These are phyloP conservation scores for Xylariaceae sp. DNA, from an alignment of 2,329 filamentous ascomycete genomes.

Conservation along the genomic window DNA sequence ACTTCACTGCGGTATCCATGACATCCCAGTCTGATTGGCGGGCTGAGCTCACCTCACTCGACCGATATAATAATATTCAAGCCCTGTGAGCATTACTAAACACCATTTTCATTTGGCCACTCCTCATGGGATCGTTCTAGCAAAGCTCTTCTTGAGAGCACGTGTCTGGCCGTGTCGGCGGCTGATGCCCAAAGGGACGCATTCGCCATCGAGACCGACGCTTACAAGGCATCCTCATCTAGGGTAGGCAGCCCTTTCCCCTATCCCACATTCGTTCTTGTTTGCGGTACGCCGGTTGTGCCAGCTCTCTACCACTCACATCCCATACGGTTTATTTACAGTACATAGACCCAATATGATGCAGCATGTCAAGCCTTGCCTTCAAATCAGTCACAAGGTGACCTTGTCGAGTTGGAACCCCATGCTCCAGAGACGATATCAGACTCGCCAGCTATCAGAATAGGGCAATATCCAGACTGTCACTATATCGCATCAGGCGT, in stretches of 20 bases:
- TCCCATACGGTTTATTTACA: slow-evolving; percentile 5
- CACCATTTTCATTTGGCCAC: not conserved
- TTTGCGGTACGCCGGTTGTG: not conserved
- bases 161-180: slow-evolving; percentile 18
- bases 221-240: slow-evolving; percentile 57
- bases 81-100: slow-evolving; percentile 49
- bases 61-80: slow-evolving; percentile 62
- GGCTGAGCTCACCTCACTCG: slow-evolving; percentile 51
- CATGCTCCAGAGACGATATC: slow-evolving; percentile 6
- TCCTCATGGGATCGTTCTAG: slow-evolving; percentile 19
- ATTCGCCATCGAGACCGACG: slow-evolving; percentile 63
- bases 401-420: slow-evolving; percentile 16
- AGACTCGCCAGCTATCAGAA: slow-evolving; percentile 39
- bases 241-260: slow-evolving; percentile 44
- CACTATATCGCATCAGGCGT: slow-evolving; percentile 62
- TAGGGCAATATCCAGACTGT: slow-evolving; percentile 55
- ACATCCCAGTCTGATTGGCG: slow-evolving; percentile 44
- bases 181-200: slow-evolving; percentile 44
- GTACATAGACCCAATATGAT: slow-evolving; percentile 57
- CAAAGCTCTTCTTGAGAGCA: slow-evolving; percentile 24
- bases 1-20: slow-evolving; percentile 25
- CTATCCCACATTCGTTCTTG: slow-evolving; percentile 2
- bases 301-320: not conserved
- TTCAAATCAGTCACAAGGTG: slow-evolving; percentile 29
- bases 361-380: slow-evolving; percentile 36